Evolutionary conservation across 2,329 filamentous ascomycete genomes (phyloP), one percentile per base, ranked within the genome.

Genomic region (Leptographium flavum): DNA sequence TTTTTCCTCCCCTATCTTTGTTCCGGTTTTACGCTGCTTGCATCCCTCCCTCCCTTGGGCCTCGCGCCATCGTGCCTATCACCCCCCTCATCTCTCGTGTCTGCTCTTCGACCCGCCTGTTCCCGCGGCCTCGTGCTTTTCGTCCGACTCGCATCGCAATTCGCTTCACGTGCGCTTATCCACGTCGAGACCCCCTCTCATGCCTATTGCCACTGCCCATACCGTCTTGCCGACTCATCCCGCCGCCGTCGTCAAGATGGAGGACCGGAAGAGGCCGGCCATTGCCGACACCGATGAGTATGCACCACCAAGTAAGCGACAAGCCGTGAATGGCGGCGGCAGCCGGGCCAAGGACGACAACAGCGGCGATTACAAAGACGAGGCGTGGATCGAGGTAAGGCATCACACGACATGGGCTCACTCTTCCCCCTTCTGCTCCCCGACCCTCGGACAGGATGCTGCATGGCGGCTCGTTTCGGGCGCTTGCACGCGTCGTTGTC

Each of bases 261-360:
- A 98, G 76, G 92, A 96, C 73, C 87, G 92, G 77, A 98, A 98
- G 77, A 81, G 92, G 77, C 83, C 87, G 60, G 85, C 87, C 60
- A 75, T 83, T 56, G 74, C 77, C 65, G 83, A 82, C 60, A 70
- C 77, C 58, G 85, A 92, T 63, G 87, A 95, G 55, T 71, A 85
- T 59, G 84, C 83, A 53, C 90, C 90, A 54, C 88, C 90, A 21
- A 83, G 80, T 60, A 98, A 96, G 73, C 83, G 87, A 66, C 84
- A 94, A 63, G 85, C 87, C 46, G 75, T 90, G 53, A 95, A 94
- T 71, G 87, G 87, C 58, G 67, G 71, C 52, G 67, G 71, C 52
- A 71, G 67, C 57, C 75, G 73, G 54, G 60, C 64, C 53, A 71
- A 71, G 50, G 50, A 53, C 9, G 73, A 76, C 48, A 63, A 68